Evolutionary conservation across 2,329 filamentous ascomycete species (phyloP).

Genomic region (Alternaria sp.): DNA sequence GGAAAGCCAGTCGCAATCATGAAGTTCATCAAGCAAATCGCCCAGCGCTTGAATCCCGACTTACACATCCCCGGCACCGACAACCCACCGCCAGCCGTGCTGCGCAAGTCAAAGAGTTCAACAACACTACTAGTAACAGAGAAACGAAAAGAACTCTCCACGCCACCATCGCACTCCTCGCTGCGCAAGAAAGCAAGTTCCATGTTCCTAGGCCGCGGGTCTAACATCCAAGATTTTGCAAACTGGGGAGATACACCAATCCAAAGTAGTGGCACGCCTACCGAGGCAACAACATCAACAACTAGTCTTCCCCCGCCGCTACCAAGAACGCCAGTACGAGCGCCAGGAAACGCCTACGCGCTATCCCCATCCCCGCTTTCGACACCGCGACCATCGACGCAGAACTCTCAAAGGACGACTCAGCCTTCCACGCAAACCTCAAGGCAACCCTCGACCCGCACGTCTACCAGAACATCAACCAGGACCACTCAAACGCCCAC

Average conservation of each 20-base stretch:
- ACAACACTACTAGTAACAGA: background rate
- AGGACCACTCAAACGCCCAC: background rate
- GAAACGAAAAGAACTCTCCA: background rate
- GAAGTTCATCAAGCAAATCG: slow-evolving; percentile 11
- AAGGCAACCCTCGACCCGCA: background rate
- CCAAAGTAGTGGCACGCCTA: background rate
- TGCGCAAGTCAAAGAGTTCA: background rate
- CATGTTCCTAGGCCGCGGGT: background rate
- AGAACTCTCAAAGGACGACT: background rate
- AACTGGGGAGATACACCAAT: background rate
- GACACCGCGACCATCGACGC: background rate
- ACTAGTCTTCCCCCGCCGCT: background rate
- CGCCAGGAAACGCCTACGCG: background rate
- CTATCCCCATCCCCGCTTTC: background rate
- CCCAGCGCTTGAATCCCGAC: slow-evolving; percentile 8
- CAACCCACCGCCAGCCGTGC: background rate
- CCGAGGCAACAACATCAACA: background rate
- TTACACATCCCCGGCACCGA: slow-evolving; percentile 4
- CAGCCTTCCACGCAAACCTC: background rate
- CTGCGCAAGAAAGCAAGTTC: background rate
- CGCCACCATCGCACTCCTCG: background rate
- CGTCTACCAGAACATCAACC: background rate
- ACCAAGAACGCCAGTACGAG: background rate
- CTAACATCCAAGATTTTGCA: background rate
- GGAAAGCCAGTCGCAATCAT: background rate